Evolutionary conservation across 805 yeast genomes (phyloP), one percentile per base, ranked within the genome.

Genomic region (Candida vartiovaarae): DNA sequence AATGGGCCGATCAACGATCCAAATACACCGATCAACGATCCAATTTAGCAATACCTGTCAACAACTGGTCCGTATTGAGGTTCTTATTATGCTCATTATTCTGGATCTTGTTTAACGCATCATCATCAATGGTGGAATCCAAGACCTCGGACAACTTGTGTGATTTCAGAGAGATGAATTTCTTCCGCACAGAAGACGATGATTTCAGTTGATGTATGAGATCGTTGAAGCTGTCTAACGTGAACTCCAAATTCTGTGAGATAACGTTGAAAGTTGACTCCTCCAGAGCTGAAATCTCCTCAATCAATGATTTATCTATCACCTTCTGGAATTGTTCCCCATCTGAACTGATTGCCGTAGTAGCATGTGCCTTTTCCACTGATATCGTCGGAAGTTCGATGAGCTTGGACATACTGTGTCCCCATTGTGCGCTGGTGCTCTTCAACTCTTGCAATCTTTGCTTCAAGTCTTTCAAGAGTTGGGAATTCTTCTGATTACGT

Each of bases 401-500:
- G 8, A 48, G 44, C 32, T 46, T 41, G 3, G 46, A 26, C 38
- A 49, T 44, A 15, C 39, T 44, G 8, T 46, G 52, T 42, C 61
- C 62, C 82, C 86, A 79, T 32, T 65, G 65, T 8, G 52, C 57
- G 45, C 71, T 73, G 44, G 81, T 83, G 28, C 57, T 54, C 34
- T 64, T 61, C 40, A 83, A 60, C 24, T 64, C 63, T 8, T 56
- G 53, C 40, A 80, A 60, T 49, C 76, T 71, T 29, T 62, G 55
- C 32, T 68, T 65, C 51, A 75, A 75, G 32, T 71, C 61, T 30
- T 68, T 65, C 20, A 81, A 60, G 40, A 75, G 76, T 36, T 67
- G 64, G 32, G 54, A 47, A 54, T 83, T 82, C 33, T 73, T 65
- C 7, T 64, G 60, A 53, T 84, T 84, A 38, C 76, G 69, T n/a